Evolutionary conservation across 805 yeast species (phyloP).

Genomic region (Pichia cabralensis): DNA sequence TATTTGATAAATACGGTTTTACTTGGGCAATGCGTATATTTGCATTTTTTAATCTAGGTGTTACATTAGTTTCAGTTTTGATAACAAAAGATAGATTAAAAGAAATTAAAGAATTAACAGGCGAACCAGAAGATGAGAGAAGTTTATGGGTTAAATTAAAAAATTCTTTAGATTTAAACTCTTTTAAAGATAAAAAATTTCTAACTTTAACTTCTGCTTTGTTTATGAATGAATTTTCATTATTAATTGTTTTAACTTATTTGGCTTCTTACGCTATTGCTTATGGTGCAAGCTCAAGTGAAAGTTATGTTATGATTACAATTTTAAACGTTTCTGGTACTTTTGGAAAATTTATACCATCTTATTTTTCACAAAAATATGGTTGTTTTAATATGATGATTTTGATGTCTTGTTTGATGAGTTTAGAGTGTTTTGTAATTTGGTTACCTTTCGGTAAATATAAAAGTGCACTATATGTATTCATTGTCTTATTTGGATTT

Average conservation of each 20-base stretch:
- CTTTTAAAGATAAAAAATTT: slow-evolving; percentile 33
- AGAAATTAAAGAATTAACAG: slow-evolving; percentile 16
- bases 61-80: slow-evolving; percentile 27
- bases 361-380: slow-evolving; percentile 25
- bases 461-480: slow-evolving; percentile 36
- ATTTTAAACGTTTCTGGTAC: slow-evolving; percentile 37
- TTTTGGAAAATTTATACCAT: slow-evolving; percentile 26
- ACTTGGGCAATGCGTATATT: slow-evolving; percentile 48
- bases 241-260: slow-evolving; percentile 39
- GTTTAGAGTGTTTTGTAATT: slow-evolving; percentile 37
- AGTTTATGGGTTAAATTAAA: slow-evolving; percentile 12
- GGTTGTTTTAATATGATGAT: slow-evolving; percentile 48
- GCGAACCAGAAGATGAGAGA: slow-evolving; percentile 14
- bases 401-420: slow-evolving; percentile 36
- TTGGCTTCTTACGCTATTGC: slow-evolving; percentile 44
- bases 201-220: slow-evolving; percentile 30
- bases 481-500: slow-evolving; percentile 45
- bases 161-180: slow-evolving; percentile 29
- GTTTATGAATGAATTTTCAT: slow-evolving; percentile 36
- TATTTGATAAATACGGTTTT: slow-evolving; percentile 41
- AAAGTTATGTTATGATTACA: slow-evolving; percentile 38
- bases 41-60: slow-evolving; percentile 35
- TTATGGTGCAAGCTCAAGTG: slow-evolving; percentile 33
- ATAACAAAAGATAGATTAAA: slow-evolving; percentile 34
- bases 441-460: slow-evolving; percentile 56